Percentiles rank a stretch among this genome's conserved stretches.
Evolutionary conservation across 108 stramenopile species (phyloP).

Genomic region (Fistulifera pelliculosa): DNA sequence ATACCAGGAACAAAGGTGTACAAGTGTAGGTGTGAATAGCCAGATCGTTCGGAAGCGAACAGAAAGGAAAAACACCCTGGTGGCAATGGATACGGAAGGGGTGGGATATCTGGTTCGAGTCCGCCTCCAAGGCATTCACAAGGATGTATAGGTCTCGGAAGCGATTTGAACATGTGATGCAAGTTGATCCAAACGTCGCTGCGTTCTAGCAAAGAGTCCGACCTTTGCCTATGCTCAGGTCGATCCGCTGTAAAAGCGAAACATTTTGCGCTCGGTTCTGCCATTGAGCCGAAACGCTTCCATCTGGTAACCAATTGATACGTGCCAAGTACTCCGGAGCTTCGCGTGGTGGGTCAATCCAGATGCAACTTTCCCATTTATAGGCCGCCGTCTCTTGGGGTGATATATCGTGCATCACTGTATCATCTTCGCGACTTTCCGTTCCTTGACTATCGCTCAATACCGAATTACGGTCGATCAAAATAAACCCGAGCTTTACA

Average conservation of each 20-base stretch:
- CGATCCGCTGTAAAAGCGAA: slow-evolving; percentile 48
- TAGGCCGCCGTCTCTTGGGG: slow-evolving; percentile 19
- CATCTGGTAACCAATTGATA: slow-evolving; percentile 79
- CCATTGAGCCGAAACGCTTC: slow-evolving; percentile 70
- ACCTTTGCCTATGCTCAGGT: slow-evolving; percentile 22
- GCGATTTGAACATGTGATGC: slow-evolving; percentile 60
- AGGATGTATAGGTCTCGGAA: slow-evolving; percentile 48
- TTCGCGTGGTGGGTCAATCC: slow-evolving; percentile 47
- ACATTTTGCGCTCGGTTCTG: slow-evolving; percentile 75
- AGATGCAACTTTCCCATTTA: slow-evolving; percentile 29
- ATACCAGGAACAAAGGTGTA: slow-evolving; percentile 65
- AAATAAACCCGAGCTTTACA: slow-evolving; percentile 59
- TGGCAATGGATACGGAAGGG: slow-evolving; percentile 40
- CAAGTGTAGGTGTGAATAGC: slow-evolving; percentile 79
- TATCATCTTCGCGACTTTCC: slow-evolving; percentile 1
- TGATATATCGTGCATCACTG: slow-evolving; percentile 4
- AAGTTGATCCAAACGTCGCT: slow-evolving; percentile 88
- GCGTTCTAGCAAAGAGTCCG: slow-evolving; percentile 58
- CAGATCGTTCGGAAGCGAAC: slow-evolving; percentile 77
- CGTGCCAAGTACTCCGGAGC: slow-evolving; percentile 75
- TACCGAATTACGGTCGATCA: slow-evolving; percentile 16
- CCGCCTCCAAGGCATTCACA: slow-evolving; percentile 25
- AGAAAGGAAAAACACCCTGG: slow-evolving; percentile 66
- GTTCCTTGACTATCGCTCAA: neutral
- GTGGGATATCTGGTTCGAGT: slow-evolving; percentile 9